Evolutionary conservation across 345 rosid species (phyloP).

Genomic region (Punica granatum): DNA sequence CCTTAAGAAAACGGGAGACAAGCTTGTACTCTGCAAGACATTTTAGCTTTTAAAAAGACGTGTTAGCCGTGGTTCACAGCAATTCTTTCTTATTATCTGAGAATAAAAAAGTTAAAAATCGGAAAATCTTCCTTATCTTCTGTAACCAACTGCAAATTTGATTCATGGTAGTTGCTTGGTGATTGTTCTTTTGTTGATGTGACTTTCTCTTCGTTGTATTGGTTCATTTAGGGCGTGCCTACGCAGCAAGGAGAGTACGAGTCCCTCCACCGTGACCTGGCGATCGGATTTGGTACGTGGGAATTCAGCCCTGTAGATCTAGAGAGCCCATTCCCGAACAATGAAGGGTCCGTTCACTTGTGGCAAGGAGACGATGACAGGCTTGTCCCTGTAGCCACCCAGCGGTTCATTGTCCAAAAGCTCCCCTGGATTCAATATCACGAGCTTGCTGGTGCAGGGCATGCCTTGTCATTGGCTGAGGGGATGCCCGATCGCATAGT

Average conservation of each 20-base stretch:
- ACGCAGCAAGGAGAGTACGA: constrained; percentile 22
- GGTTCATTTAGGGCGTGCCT: constrained; percentile 3
- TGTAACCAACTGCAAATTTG: no score
- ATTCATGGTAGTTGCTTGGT: not conserved
- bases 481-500: constrained; percentile 16
- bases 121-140: not conserved
- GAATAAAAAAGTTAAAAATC: no score
- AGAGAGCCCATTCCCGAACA: constrained; percentile 15
- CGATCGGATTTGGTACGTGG: constrained; percentile 11
- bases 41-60: no score
- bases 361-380: constrained; percentile 21
- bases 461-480: constrained; percentile 3
- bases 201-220: not conserved
- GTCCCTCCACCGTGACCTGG: constrained; percentile 16
- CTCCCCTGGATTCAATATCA: constrained; percentile 21
- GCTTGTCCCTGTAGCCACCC: constrained; percentile 13
- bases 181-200: not conserved
- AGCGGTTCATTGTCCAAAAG: constrained; percentile 14
- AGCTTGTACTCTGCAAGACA: no score
- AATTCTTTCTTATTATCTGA: no score
- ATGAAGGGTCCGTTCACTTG: constrained; percentile 17
- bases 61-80: no score
- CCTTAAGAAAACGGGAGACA: no score
- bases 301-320: constrained; percentile 17
- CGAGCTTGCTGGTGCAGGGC: constrained; percentile 15